Base-by-base conservation (phyloP, 75 land plant genomes). In the Cryptomeria japonica region DNA sequence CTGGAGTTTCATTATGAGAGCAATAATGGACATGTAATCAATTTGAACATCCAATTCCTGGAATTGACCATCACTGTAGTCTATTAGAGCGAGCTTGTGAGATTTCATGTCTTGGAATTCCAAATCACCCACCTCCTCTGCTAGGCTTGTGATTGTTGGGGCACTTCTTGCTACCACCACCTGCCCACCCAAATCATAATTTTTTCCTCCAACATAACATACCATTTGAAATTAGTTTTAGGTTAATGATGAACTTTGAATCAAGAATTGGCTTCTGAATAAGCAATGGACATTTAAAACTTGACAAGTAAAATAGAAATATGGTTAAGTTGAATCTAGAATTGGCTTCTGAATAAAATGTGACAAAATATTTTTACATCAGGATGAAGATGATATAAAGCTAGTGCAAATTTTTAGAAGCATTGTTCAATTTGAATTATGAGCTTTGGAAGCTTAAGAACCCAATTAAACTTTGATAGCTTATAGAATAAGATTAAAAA, bases 121-220 rank as follows among this genome's bases (percentile, higher is more conserved):
- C 19, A 88, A 83, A 61, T 61, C 6, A 1, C 70, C 75, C 22
- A 86, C 11, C 49, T 91, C 94, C 78, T 93, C 90, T n/a, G 94
- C 93, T 80, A 92, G 58, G 84, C 90, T 90, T 32, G 87, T 87
- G 38, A 93, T 92, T 18, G 86, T 75, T 4, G 94, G 94, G 44
- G 94, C 92, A 88, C 92, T 90, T 32, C 90, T 91, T 37, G 90
- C 92, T 55, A 93, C 94, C 73, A 93, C 87, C 42, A 93, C 94
- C 88, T 93, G 94, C 28, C 94, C 94, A 53, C 94, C 94, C 78
- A 93, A 87, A 85, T 93, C 94, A 88, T 93, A 93, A 1, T 89
- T 64, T 31, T 58, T 89, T 39, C 94, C 94, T 93, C 90, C 55
- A 86, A 55, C 3, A 13, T 3, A 18, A 75, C 5, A 84, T 44